Percentiles rank a stretch among this genome's conserved stretches.
Conservation (phyloP, 495 filamentous ascomycete genomes). For the Xylaria bambusicola region DNA sequence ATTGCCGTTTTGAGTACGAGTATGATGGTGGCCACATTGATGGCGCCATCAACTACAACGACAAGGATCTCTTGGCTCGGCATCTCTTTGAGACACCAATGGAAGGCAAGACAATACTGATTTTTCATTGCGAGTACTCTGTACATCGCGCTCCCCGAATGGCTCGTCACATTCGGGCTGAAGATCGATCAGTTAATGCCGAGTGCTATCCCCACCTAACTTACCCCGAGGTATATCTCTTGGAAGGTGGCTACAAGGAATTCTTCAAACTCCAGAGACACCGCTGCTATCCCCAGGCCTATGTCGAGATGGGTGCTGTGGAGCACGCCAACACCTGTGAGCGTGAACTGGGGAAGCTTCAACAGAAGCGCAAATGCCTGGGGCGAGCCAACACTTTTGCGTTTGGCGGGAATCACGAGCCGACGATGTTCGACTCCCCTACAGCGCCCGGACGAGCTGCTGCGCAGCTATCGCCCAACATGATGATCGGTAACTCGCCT, state of each 20-base stretch:
- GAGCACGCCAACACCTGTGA: conserved; percentile 91
- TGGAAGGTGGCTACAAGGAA: conserved; percentile 92
- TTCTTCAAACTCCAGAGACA: conserved; percentile 79
- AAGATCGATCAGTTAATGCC: conserved; percentile 80
- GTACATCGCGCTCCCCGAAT: conserved; percentile 96
- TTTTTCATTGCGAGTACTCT: conserved; percentile 98
- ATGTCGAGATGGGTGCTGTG: conserved; percentile 91
- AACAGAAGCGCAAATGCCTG: conserved; percentile 74
- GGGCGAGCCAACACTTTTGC: conserved; percentile 91
- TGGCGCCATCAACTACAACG: conserved; percentile 90
- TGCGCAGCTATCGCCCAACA: conserved; percentile 41
- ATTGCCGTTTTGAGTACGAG: conserved; percentile 99
- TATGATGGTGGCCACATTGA: conserved; percentile 95
- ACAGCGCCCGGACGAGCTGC: conserved; percentile 62
- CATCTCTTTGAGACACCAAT: conserved; percentile 71
- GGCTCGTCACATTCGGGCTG: conserved; percentile 83
- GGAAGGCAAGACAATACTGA: conserved; percentile 70
- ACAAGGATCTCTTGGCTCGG: conserved; percentile 80
- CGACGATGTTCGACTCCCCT: conserved; percentile 73
- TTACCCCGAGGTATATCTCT: conserved; percentile 95
- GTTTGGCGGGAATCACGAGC: conserved; percentile 70
- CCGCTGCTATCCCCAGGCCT: conserved; percentile 89
- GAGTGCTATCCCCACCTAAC: conserved; percentile 82
- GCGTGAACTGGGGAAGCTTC: conserved; percentile 85
- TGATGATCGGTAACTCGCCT: conserved; percentile 57